Evolutionary conservation across 176 grass and related monocot species (phyloP), one percentile per base, ranked within the genome.

Genomic region (Poa pratensis): DNA sequence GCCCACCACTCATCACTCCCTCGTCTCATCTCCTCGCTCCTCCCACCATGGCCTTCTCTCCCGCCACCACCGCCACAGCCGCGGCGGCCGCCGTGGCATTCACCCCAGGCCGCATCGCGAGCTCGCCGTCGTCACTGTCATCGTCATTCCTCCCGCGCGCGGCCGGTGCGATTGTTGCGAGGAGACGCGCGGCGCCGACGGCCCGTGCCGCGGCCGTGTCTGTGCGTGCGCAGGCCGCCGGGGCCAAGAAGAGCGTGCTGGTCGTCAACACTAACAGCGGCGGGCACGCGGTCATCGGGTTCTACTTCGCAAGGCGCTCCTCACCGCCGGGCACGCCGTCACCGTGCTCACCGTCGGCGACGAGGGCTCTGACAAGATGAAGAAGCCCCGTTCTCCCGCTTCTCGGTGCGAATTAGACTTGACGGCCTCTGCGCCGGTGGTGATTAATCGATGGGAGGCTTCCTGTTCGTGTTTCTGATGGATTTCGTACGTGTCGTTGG

Each of bases 311-410:
- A 91, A 91, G 80, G 84, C 93, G 73, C 91, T 95, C 15, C 90
- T 98, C 27, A 78, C 73, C 18, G 86, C 89, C 2, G 96, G 96
- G 22, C 90, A 98, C 42, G 78, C 73, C 32, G 96, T 96, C 70
- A 98, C 91, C 42, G 88, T 98, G 79, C 88, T 98, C 86, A 98
- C 96, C 34, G 90, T 96, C 83, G 96, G 93, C 0, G 93, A 98
- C 26, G 91, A 91, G 82, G 83, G 19, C 23, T 98, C 93, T 35
- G 88, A 93, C 75, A 95, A 98, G 93, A 98, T 98, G 96, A 95
- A 95, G 83, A 98, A 95, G 85, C 83, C 96, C 96, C 96, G 3
- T 98, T 98, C 78, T 89, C 89, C 9, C 87, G 81, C 81, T 98
- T 98, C 84, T 90, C 96, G 57, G 95, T 97, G 7, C 54, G 34